Percentiles rank a stretch among this genome's conserved stretches.
phyloP scores from a whole-genome alignment of 2,329 filamentous ascomycete species.

The Cercospora nicotianae region DNA sequence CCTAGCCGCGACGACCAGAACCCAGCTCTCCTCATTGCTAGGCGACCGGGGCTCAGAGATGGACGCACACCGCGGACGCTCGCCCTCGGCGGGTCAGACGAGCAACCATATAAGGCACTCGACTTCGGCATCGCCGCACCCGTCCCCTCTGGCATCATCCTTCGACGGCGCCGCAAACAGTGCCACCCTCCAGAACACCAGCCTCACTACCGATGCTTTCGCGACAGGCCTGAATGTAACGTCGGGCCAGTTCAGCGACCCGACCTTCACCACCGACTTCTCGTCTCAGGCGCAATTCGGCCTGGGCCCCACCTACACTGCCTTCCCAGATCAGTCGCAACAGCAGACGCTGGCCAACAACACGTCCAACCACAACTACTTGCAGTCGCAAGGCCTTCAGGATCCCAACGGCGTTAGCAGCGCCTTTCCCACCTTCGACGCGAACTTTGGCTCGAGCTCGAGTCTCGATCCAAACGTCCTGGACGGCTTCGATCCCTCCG shows the following conservation, averaged over 20 bases:
- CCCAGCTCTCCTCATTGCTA: slow-evolving; percentile 1
- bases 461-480: slow-evolving; percentile 62
- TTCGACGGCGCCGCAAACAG: slow-evolving; percentile 21
- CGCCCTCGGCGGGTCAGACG: slow-evolving; percentile 31
- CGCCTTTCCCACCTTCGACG: slow-evolving; percentile 60
- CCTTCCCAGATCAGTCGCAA: slow-evolving; percentile 36
- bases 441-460: slow-evolving; percentile 58
- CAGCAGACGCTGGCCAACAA: slow-evolving; percentile 27
- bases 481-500: slow-evolving; percentile 45
- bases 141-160: slow-evolving; percentile 28
- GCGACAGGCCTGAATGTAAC: slow-evolving; percentile 30
- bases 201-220: slow-evolving; percentile 16
- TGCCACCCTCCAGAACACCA: slow-evolving; percentile 19
- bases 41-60: slow-evolving; percentile 17
- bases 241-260: slow-evolving; percentile 31
- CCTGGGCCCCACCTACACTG: slow-evolving; percentile 42
- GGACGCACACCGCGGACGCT: slow-evolving; percentile 30
- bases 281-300: slow-evolving; percentile 45
- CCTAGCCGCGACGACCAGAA: slow-evolving; percentile 12
- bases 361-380: slow-evolving; percentile 45
- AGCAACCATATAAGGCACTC: slow-evolving; percentile 34
- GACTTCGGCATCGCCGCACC: slow-evolving; percentile 34
- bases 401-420: slow-evolving; percentile 38
- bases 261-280: slow-evolving; percentile 48
- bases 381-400: slow-evolving; percentile 43